Evolutionary conservation across 1,139 yeast species (phyloP).

Genomic region (Pichia kudriavzevii): DNA sequence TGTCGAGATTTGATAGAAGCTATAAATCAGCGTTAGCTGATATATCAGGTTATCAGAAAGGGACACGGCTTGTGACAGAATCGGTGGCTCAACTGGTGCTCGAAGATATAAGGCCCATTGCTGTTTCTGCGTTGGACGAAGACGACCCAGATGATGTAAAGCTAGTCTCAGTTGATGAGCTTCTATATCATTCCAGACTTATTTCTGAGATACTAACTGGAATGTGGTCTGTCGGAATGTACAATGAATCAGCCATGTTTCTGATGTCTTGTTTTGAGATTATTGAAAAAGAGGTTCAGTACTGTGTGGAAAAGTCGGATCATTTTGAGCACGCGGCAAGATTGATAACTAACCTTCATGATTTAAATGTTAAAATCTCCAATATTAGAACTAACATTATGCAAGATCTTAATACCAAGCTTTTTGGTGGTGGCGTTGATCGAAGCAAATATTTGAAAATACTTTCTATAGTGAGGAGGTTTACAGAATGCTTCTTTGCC

Average conservation of each 20-base stretch:
- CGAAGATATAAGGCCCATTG: slow-evolving; percentile 71
- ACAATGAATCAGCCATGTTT: slow-evolving; percentile 85
- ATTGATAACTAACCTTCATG: too few species aligned
- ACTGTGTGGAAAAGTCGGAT: too few species aligned
- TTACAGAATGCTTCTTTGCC: slow-evolving; percentile 84
- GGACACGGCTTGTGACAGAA: slow-evolving; percentile 65
- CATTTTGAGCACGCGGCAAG: too few species aligned
- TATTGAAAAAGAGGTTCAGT: too few species aligned
- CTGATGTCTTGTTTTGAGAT: too few species aligned
- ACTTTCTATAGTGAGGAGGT: slow-evolving; percentile 88
- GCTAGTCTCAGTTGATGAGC: slow-evolving; percentile 78
- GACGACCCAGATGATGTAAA: slow-evolving; percentile 37
- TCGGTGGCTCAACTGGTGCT: slow-evolving; percentile 82
- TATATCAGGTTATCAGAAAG: slow-evolving; percentile 62
- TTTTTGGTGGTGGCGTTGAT: slow-evolving; percentile 72
- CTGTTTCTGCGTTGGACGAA: slow-evolving; percentile 56
- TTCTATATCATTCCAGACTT: slow-evolving; percentile 90
- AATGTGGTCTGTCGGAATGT: slow-evolving; percentile 95
- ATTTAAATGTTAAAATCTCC: too few species aligned
- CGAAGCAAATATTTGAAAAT: slow-evolving; percentile 81
- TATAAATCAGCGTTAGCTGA: slow-evolving; percentile 32
- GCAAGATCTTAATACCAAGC: slow-evolving; percentile 76
- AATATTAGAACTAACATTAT: too few species aligned
- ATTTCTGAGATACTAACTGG: slow-evolving; percentile 83
- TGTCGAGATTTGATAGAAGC: slow-evolving; percentile 11